Evolutionary conservation across 371 early-diverging fungal species (phyloP), one percentile per base, ranked within the genome.

Genomic region (Haplosporangium sp.): DNA sequence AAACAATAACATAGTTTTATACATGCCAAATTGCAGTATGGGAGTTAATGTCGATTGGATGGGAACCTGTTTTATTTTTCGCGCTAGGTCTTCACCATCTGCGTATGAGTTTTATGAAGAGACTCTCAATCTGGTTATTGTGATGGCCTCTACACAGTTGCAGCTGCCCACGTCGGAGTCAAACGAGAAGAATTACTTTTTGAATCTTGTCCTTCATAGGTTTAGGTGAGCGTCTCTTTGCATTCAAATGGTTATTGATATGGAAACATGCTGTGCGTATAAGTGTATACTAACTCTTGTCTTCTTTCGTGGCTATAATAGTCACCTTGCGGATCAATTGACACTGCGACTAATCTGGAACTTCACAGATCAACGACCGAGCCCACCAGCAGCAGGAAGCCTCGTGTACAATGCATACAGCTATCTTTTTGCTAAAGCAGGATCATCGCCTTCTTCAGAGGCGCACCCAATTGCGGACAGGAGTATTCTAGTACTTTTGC

Each of bases 91-190:
- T 16, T 87, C 82, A 16, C 82, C 84, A 38, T 83, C 88, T 1
- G 83, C 85, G 16, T 90, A 93, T 58, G 92, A 92, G 55, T 91
- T 91, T 71, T 93, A 93, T 74, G 74, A 87, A 14, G 93, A 93
- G 72, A 72, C 85, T 0, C 71, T 92, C 12, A 92, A 92, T 62
- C 81, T 86, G 18, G 60, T 93, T 21, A 81, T 91, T 50, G 88
- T 89, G 3, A 68, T 93, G 58, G 79, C 87, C 5, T 91, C 93
- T 0, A 90, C 89, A 0, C 93, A 93, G 66, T 60, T 93, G 23
- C 85, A 88, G n/a, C 85, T 83, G 13, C 18, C 82, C 1, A 70
- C 76, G 10, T 47, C 83, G 12, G 79, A 81, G 20, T 55, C 81
- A 7, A 74, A 67, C 8, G 88, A 86, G 13, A 82, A 80, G 43